phyloP scores from a whole-genome alignment of 257 asterid species.

The Nicotiana tabacum region DNA sequence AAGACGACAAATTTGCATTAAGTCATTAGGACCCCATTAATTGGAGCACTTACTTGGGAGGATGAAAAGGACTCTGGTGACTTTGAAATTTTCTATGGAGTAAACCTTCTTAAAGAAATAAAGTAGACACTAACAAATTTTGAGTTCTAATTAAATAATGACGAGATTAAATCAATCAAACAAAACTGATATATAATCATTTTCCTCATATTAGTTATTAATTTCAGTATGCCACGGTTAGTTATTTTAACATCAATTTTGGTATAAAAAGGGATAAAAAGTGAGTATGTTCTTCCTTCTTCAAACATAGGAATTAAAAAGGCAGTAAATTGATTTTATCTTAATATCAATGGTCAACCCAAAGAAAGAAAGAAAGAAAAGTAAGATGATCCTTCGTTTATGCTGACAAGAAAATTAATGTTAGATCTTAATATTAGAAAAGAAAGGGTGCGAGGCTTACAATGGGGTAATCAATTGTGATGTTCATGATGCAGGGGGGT shows the following conservation, averaged over 20 bases:
- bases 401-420: background rate
- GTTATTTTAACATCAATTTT: background rate
- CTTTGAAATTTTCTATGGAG: background rate
- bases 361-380: background rate
- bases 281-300: background rate
- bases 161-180: background rate
- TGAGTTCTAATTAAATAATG: background rate
- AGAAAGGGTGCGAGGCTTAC: background rate
- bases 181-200: background rate
- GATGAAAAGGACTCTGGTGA: background rate
- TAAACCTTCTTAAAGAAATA: background rate
- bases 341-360: background rate
- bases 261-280: background rate
- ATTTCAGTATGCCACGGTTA: background rate
- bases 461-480: background rate
- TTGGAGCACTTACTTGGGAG: conserved; percentile 14
- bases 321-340: background rate
- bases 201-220: background rate
- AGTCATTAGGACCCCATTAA: conserved; percentile 4
- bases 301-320: background rate
- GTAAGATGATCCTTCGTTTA: background rate
- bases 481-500: too few species aligned
- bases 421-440: background rate
- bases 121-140: background rate
- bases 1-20: conserved; percentile 21